Base-by-base conservation (phyloP, 331 rosid species). In the Saraca asoca region DNA sequence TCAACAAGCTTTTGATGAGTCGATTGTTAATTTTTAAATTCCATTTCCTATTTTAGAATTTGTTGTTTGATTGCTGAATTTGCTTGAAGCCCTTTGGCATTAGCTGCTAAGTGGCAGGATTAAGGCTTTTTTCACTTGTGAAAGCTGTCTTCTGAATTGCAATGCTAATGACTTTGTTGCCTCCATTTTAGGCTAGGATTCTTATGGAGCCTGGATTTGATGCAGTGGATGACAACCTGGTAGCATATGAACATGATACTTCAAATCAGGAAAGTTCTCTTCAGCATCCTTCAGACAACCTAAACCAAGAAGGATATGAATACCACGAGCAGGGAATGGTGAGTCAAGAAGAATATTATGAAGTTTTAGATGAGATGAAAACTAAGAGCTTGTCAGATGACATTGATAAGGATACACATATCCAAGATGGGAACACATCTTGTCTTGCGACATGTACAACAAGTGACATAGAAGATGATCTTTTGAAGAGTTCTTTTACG, bases 381-480 rank as follows among this genome's bases (percentile, higher is more conserved):
- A 79, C 81, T 48, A 87, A 78, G 73, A 67, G 54, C 49, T 42
- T 49, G 39, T 9, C 44, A 3, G 75, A 73, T 57, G 90, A 82
- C 13, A 13, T 52, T 29, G 89, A 86, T 13, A 73, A 84, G 75
- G 95, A 85, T 33, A 64, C 81, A 10, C 70, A 54, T 58, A 24
- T 76, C 14, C 69, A 67, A 0, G 91, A 82, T 38, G 95, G 91
- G 58, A 79, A 82, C 57, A 43, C 87, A 5, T 90, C 96, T 51
- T 90, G 95, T 80, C 76, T 82, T 14, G 96, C 94, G 49, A 91
- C 91, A 0, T 88, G 91, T 80, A 84, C 95, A 24, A 65, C 88
- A 3, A 83, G 88, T 59, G 96, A 83, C 61, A 20, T 74, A 24
- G 95, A 86, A 16, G 95, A 81, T 10, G 96, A 91, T 68, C 79